phyloP scores from a whole-genome alignment of 2,329 filamentous ascomycete genomes.

The Colletotrichum nymphaeae region DNA sequence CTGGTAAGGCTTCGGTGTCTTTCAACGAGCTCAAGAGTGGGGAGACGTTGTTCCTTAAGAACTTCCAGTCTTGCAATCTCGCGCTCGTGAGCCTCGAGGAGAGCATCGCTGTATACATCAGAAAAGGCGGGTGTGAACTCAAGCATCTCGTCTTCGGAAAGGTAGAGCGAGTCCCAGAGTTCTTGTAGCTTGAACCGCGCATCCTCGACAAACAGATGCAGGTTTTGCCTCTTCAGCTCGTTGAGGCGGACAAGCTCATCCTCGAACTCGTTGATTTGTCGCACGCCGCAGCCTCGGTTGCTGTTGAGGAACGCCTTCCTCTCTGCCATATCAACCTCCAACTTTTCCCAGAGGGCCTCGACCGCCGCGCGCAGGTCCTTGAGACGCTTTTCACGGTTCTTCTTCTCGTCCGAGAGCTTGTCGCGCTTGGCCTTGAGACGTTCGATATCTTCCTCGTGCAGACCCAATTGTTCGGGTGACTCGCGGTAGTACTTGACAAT shows the following conservation, averaged over 20 bases:
- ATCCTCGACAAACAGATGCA: constrained; percentile 96
- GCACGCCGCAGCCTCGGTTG: constrained; percentile 90
- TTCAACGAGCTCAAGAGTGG: constrained; percentile 84
- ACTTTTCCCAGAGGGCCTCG: constrained; percentile 89
- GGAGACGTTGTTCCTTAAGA: constrained; percentile 87
- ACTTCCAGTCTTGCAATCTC: constrained; percentile 87
- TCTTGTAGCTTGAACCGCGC: constrained; percentile 90
- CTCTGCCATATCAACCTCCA: constrained; percentile 85
- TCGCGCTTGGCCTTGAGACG: constrained; percentile 81
- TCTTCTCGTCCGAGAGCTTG: constrained; percentile 89
- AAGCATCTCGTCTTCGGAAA: constrained; percentile 98
- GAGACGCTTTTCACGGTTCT: constrained; percentile 79
- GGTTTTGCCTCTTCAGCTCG: constrained; percentile 93
- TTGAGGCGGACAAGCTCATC: constrained; percentile 88
- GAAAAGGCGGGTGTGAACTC: constrained; percentile 98
- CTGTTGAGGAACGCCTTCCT: constrained; percentile 86
- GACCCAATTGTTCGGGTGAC: constrained; percentile 90
- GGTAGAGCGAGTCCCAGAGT: constrained; percentile 93
- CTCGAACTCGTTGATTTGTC: constrained; percentile 95
- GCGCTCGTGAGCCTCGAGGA: constrained; percentile 93
- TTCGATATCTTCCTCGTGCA: constrained; percentile 87
- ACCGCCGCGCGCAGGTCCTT: constrained; percentile 81
- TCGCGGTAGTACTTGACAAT: constrained; percentile 93
- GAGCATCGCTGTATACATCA: constrained; percentile 95
- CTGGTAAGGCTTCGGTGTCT: constrained; percentile 84